Conservation (phyloP, 192 early-diverging fungal species). For the Kappamyces sp. region DNA sequence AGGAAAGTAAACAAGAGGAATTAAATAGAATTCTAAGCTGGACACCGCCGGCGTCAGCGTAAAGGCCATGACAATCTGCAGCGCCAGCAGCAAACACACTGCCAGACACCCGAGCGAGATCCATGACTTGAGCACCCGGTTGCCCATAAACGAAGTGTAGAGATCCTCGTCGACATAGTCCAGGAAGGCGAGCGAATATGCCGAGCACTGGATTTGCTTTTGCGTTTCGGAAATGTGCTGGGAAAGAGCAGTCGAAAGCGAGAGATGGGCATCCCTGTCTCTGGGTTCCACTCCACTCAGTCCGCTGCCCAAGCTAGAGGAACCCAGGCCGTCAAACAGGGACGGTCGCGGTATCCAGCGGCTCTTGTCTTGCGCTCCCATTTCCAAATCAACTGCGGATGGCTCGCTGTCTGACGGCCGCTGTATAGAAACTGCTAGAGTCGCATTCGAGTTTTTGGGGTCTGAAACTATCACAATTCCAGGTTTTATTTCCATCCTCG, state of each 20-base stretch:
- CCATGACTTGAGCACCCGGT: slow-evolving; percentile 21
- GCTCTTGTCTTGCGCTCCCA: too few relatives aligned
- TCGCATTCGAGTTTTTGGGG: too few relatives aligned
- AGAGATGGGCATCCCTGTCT: neutral
- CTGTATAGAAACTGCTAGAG: too few relatives aligned
- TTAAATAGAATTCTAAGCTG: slow-evolving; percentile 8
- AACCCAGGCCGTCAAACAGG: too few relatives aligned
- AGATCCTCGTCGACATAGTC: slow-evolving; percentile 25
- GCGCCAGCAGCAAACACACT: slow-evolving; percentile 15
- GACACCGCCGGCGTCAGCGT: slow-evolving; percentile 7
- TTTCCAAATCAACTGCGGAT: too few relatives aligned
- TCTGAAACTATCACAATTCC: too few relatives aligned
- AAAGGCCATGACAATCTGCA: slow-evolving; percentile 26
- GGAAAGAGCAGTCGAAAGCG: slow-evolving; percentile 15
- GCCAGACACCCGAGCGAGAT: slow-evolving; percentile 23
- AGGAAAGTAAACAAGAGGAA: slow-evolving; percentile 14
- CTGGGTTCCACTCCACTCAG: neutral
- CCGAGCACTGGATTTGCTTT: slow-evolving; percentile 23
- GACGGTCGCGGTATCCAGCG: too few relatives aligned
- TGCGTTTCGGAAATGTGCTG: slow-evolving; percentile 13
- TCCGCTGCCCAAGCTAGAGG: neutral
- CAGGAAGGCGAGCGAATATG: slow-evolving; percentile 23
- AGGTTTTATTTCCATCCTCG: too few relatives aligned
- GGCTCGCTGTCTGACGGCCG: too few relatives aligned
- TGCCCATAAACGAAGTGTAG: slow-evolving; percentile 27